These are phyloP conservation scores for Pythium aristosporum DNA, from an alignment of 352 stramenopile genomes.

Conservation along the genomic window DNA sequence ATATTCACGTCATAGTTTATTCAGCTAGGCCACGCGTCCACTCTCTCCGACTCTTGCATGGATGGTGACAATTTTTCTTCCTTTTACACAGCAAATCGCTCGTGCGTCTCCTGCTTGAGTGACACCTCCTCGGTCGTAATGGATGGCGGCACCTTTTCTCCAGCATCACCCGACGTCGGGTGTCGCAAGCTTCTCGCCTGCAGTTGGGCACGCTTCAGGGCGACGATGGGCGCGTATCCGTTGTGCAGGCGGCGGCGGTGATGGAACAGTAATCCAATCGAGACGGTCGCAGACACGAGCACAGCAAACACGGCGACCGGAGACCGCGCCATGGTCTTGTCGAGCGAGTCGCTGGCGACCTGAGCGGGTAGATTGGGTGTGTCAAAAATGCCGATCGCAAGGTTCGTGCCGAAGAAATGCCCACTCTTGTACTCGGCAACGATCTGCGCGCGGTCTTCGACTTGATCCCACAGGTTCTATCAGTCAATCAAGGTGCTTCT, in stretches of 20 bases:
- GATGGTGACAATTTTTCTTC: neutral
- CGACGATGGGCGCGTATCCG: slow-evolving; percentile 52
- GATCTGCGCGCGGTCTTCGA: slow-evolving; percentile 51
- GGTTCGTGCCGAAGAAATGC: slow-evolving; percentile 60
- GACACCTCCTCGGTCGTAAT: slow-evolving; percentile 37
- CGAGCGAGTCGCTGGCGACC: slow-evolving; percentile 28
- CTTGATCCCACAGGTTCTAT: slow-evolving; percentile 18
- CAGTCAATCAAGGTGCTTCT: neutral
- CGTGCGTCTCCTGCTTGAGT: slow-evolving; percentile 56
- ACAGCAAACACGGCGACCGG: slow-evolving; percentile 42
- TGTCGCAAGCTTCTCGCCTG: slow-evolving; percentile 31
- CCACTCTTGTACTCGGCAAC: slow-evolving; percentile 54
- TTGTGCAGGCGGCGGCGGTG: slow-evolving; percentile 57
- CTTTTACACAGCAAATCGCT: slow-evolving; percentile 65
- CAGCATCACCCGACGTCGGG: slow-evolving; percentile 2
- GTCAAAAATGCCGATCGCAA: slow-evolving; percentile 66
- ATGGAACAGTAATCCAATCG: slow-evolving; percentile 53
- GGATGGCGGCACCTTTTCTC: neutral
- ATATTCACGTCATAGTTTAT: slow-evolving; percentile 13
- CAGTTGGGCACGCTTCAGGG: slow-evolving; percentile 42
- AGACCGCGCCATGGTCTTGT: slow-evolving; percentile 32
- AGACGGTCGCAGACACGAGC: slow-evolving; percentile 39
- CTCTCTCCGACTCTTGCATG: neutral
- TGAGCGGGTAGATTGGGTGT: slow-evolving; percentile 36
- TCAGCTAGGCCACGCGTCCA: neutral